Percentiles rank a stretch among this genome's conserved stretches.
These are phyloP conservation scores for Sphaerobolus stellatus DNA, from an alignment of 1,284 basidiomycete genomes.

Conservation along the genomic window DNA sequence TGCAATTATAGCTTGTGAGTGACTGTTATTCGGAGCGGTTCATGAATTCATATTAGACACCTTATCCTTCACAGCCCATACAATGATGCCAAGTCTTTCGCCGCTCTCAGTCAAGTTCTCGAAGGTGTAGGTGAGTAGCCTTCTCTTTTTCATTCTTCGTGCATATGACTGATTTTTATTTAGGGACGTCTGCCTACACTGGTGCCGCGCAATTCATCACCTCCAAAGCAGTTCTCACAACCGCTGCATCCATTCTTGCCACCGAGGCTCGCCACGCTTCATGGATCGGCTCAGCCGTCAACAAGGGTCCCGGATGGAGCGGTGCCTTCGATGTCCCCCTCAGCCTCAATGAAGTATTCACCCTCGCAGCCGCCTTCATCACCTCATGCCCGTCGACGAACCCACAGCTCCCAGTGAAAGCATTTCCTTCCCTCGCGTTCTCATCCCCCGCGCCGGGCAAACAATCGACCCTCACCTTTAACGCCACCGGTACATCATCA, in stretches of 20 bases:
- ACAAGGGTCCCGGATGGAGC: constrained; percentile 51
- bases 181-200: constrained; percentile 44
- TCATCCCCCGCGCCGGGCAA: constrained; percentile 24
- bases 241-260: constrained; percentile 41
- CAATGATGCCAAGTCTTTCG: constrained; percentile 48
- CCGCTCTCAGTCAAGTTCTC: constrained; percentile 51
- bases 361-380: constrained; percentile 41
- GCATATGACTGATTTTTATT: neutral
- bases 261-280: constrained; percentile 48
- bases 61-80: constrained; percentile 47
- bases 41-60: neutral
- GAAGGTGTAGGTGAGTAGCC: constrained; percentile 56
- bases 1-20: constrained; percentile 35
- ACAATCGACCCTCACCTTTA: constrained; percentile 31
- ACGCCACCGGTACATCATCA: constrained; percentile 22
- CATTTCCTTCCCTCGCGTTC: constrained; percentile 41
- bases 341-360: constrained; percentile 46
- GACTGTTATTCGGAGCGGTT: neutral
- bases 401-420: constrained; percentile 39
- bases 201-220: constrained; percentile 49
- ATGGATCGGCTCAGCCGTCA: constrained; percentile 52
- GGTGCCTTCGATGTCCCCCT: constrained; percentile 53
- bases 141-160: neutral
- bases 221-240: constrained; percentile 36
- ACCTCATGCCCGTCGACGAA: constrained; percentile 50